Evolutionary conservation across 805 yeast genomes (phyloP), one percentile per base, ranked within the genome.

Genomic region (Pichia rugopelliculosa): DNA sequence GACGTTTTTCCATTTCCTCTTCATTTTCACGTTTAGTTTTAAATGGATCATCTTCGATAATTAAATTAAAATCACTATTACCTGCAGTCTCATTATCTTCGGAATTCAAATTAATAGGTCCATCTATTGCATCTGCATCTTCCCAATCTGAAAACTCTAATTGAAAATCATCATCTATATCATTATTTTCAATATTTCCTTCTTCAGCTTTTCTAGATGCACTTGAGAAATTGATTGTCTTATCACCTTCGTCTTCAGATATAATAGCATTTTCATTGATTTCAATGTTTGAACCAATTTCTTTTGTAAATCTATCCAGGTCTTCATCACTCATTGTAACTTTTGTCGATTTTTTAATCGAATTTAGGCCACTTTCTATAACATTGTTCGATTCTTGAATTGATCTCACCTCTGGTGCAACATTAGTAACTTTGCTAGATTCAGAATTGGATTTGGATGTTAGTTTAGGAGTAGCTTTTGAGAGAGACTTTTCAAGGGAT

Each of bases 71-170:
- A 24, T 46, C 52, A 8, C 41, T 40, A 21, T 36, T 42, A n/a
- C 26, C 42, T 9, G 39, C 24, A 3, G 49, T 42, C 9, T 34
- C 42, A 24, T 18, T 30, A 9, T 42, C 46, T 17, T 39, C 43
- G 3, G 48, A 33, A 13, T 34, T 21, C 13, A 17, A 20, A 13
- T 36, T n/a, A 12, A 20, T 36, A 3, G 43, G 10, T 10, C 39
- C 48, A 27, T 42, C 50, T 21, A 52, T 36, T 3, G 48, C 45
- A 18, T 56, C 61, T 4, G 46, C 57, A 15, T 60, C 64, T 11
- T 58, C 64, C 61, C 60, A 59, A 42, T 57, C 64, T 0, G 61
- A 56, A 8, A 55, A 41, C 25, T 58, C 55, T 27, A 58, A 45
- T 18, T 48, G 48, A 49, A 57, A 58, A 12, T 58, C 59, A 12